phyloP scores from a whole-genome alignment of 164 flowering plant species.

The Malania oleifera region DNA sequence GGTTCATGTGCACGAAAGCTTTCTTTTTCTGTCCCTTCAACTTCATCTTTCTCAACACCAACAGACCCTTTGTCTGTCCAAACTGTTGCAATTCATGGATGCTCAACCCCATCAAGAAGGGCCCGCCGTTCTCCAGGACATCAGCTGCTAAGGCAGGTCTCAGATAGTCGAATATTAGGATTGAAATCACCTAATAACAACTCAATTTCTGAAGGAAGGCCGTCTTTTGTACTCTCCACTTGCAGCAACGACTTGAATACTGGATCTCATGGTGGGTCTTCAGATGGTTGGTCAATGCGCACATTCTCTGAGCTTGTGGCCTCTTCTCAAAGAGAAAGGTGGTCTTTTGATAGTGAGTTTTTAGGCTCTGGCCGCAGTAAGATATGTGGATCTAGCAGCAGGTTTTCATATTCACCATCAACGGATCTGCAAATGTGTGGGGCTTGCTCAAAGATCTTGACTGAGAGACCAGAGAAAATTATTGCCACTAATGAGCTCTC shows the following conservation, averaged over 20 bases:
- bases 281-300: conserved; percentile 87
- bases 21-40: conserved; percentile 46
- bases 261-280: conserved; percentile 68
- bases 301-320: conserved; percentile 80
- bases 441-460: conserved; percentile 60
- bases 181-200: conserved; percentile 50
- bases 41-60: conserved; percentile 37
- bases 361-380: conserved; percentile 39
- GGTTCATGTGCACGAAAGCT: conserved; percentile 35
- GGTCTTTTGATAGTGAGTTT: conserved; percentile 87
- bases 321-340: conserved; percentile 66
- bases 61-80: conserved; percentile 32
- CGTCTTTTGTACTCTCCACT: conserved; percentile 42
- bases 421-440: conserved; percentile 62
- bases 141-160: conserved; percentile 53
- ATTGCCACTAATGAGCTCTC: conserved; percentile 43
- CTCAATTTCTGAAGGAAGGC: conserved; percentile 64
- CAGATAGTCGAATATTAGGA: conserved; percentile 50
- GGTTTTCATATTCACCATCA: conserved; percentile 48
- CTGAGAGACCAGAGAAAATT: conserved; percentile 56
- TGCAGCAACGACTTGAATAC: conserved; percentile 49
- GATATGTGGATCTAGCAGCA: conserved; percentile 51
- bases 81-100: conserved; percentile 25
- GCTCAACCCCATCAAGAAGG: conserved; percentile 53
- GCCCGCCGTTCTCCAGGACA: conserved; percentile 57